A percentile compares a stretch with the other conserved stretches of the same genome.
phyloP scores from a whole-genome alignment of 2,329 filamentous ascomycete genomes.

The Elsinoe batatas region DNA sequence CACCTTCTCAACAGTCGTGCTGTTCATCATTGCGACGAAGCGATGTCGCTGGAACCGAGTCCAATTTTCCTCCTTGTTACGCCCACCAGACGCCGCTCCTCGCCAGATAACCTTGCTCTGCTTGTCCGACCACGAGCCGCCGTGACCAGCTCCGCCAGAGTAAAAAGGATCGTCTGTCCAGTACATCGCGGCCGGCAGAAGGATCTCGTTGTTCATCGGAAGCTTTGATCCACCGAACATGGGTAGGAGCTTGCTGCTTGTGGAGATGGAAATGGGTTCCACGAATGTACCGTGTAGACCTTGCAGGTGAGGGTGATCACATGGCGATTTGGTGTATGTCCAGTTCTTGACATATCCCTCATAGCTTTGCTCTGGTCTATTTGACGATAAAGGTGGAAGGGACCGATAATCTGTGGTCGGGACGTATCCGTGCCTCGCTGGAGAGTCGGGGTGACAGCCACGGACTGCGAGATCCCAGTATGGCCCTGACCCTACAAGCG shows the following conservation, averaged over 20 bases:
- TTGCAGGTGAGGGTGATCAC: conserved; percentile 36
- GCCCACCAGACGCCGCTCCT: conserved; percentile 39
- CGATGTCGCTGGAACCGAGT: conserved; percentile 64
- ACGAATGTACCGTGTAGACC: conserved; percentile 40
- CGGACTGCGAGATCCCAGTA: conserved; percentile 36
- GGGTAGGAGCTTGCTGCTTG: conserved; percentile 37
- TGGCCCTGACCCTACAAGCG: conserved; percentile 24
- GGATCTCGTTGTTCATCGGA: conserved; percentile 42
- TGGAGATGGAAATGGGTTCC: conserved; percentile 37
- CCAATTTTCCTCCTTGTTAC: conserved; percentile 50
- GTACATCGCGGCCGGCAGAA: conserved; percentile 42
- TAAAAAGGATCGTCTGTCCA: conserved; percentile 37
- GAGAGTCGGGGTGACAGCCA: conserved; percentile 32
- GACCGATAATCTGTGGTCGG: conserved; percentile 29
- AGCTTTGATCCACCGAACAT: conserved; percentile 43
- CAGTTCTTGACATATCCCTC: conserved; percentile 41
- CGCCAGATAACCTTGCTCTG: conserved; percentile 36
- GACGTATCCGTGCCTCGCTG: conserved; percentile 27
- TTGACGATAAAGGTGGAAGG: conserved; percentile 26
- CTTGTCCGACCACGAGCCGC: conserved; percentile 35
- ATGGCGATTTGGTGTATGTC: conserved; percentile 36
- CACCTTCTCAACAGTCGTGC: conserved; percentile 44
- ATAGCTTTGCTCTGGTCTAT: conserved; percentile 26
- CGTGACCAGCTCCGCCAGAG: conserved; percentile 31
- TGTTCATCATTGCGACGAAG: conserved; percentile 64